These are phyloP conservation scores for Globisporangium mamillatum DNA, from an alignment of 352 stramenopile species.

Conservation along the genomic window DNA sequence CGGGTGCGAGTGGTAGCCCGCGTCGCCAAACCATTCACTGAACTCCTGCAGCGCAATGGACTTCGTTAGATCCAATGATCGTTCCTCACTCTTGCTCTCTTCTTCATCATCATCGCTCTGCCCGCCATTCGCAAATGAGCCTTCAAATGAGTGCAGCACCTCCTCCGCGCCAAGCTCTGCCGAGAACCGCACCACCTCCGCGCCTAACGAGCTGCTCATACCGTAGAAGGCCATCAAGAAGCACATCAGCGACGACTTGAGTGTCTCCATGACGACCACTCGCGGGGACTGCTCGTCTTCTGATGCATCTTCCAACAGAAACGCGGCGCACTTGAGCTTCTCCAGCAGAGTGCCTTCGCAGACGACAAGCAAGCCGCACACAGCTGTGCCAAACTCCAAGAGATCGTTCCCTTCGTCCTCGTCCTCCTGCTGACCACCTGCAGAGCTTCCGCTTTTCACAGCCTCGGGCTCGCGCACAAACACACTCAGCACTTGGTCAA, in stretches of 20 bases:
- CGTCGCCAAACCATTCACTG: conserved; percentile 71
- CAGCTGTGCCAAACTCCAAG: conserved; percentile 46
- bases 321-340: conserved; percentile 48
- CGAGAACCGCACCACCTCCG: conserved; percentile 68
- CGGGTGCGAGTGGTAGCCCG: conserved; percentile 57
- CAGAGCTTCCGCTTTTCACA: conserved; percentile 14
- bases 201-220: conserved; percentile 74
- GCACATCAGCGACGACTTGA: conserved; percentile 64
- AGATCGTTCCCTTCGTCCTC: conserved; percentile 48
- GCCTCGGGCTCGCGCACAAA: conserved; percentile 54
- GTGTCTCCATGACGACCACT: conserved; percentile 49
- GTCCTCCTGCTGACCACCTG: conserved; percentile 15
- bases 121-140: conserved; percentile 14
- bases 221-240: conserved; percentile 85
- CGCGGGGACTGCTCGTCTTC: conserved; percentile 26
- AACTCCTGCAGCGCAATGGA: conserved; percentile 64
- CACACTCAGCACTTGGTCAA: conserved; percentile 60
- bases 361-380: conserved; percentile 66
- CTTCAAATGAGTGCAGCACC: conserved; percentile 59
- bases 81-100: conserved; percentile 21
- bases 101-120: conserved; percentile 26
- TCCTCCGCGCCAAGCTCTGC: conserved; percentile 63
- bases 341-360: conserved; percentile 61
- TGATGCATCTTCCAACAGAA: conserved; percentile 31
- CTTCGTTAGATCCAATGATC: conserved; percentile 33